phyloP scores from a whole-genome alignment of 2,329 filamentous ascomycete genomes.

The Ilyonectria mors-panacis region DNA sequence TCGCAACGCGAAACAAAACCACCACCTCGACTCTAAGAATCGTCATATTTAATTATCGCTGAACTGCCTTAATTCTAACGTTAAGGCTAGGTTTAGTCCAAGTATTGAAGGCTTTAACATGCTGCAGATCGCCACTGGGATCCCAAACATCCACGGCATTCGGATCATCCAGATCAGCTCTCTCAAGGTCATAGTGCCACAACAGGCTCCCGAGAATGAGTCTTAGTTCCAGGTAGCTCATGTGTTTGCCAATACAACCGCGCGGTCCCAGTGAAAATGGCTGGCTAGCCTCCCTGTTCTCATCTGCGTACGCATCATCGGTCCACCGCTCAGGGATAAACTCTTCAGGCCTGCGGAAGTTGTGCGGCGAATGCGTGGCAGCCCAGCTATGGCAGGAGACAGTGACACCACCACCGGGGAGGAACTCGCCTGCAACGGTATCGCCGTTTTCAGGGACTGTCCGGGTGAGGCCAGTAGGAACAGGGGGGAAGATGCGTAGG shows the following conservation, averaged over 20 bases:
- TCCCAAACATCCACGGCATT: slow-evolving; percentile 47
- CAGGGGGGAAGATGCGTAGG: slow-evolving; percentile 57
- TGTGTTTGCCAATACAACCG: slow-evolving; percentile 65
- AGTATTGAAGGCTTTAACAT: slow-evolving; percentile 44
- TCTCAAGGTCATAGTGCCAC: slow-evolving; percentile 63
- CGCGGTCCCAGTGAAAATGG: slow-evolving; percentile 65
- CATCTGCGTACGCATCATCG: slow-evolving; percentile 55
- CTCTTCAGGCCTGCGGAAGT: slow-evolving; percentile 61
- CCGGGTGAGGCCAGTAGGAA: slow-evolving; percentile 48
- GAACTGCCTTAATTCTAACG: slow-evolving; percentile 33
- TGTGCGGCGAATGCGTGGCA: slow-evolving; percentile 56
- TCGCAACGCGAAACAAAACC: background rate
- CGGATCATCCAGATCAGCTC: slow-evolving; percentile 34
- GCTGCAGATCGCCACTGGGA: slow-evolving; percentile 41
- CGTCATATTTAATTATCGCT: slow-evolving; percentile 2
- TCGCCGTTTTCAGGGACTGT: slow-evolving; percentile 48
- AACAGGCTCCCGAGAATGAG: slow-evolving; percentile 63
- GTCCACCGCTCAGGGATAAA: slow-evolving; percentile 66
- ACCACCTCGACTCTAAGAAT: background rate
- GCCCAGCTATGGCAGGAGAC: slow-evolving; percentile 51
- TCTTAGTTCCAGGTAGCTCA: slow-evolving; percentile 67
- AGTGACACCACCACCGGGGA: slow-evolving; percentile 21
- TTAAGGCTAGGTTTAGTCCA: slow-evolving; percentile 49
- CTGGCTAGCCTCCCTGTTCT: slow-evolving; percentile 60
- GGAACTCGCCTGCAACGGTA: slow-evolving; percentile 19